These are phyloP conservation scores for Dorcoceras hygrometricum DNA, from an alignment of 257 asterid genomes.

Conservation along the genomic window DNA sequence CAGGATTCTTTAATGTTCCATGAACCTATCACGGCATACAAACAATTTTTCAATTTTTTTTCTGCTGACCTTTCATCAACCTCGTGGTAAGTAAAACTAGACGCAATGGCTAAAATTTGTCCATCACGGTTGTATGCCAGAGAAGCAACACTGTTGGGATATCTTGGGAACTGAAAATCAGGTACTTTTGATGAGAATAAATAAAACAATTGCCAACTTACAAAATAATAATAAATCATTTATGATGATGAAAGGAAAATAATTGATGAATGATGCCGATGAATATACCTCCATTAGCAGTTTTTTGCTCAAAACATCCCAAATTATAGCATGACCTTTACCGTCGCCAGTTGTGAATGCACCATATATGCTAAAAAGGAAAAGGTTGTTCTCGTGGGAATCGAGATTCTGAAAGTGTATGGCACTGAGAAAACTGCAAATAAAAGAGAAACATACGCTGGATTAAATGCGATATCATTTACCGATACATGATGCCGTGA, in stretches of 20 bases:
- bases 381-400: conserved; percentile 17
- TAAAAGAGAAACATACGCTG: conserved; percentile 44
- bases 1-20: too few relatives aligned
- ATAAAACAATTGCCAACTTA: too few relatives aligned
- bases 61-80: conserved; percentile 61
- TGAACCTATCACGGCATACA: too few relatives aligned
- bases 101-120: conserved; percentile 69
- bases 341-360: conserved; percentile 47
- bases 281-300: conserved; percentile 13
- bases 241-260: too few relatives aligned
- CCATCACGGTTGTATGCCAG: conserved; percentile 76
- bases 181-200: background rate
- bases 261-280: background rate
- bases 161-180: conserved; percentile 57
- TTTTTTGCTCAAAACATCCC: conserved; percentile 26
- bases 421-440: conserved; percentile 28
- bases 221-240: too few relatives aligned
- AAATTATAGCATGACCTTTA: conserved; percentile 62
- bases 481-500: too few relatives aligned
- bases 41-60: too few relatives aligned
- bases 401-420: conserved; percentile 11
- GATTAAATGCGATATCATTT: too few relatives aligned
- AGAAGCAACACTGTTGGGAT: conserved; percentile 59
- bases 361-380: conserved; percentile 44
- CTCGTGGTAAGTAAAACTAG: conserved; percentile 77